phyloP scores from a whole-genome alignment of 192 early-diverging fungal species.

The Gryganskiella cystojenkinii region DNA sequence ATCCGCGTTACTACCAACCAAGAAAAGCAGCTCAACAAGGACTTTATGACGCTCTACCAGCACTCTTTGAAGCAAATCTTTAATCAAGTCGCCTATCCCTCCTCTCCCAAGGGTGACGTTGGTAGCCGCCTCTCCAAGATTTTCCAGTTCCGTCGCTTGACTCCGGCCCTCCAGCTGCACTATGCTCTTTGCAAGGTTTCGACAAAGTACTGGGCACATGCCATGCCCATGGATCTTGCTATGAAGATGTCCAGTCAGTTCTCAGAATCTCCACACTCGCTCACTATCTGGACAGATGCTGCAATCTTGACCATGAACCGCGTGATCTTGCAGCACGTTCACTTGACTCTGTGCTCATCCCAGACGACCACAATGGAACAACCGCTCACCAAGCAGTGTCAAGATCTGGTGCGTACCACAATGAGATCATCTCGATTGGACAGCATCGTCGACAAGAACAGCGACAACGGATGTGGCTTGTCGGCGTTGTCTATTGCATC shows the following conservation, averaged over 20 bases:
- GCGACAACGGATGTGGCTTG: too few relatives aligned
- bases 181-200: constrained; percentile 33
- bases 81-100: not conserved
- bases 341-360: constrained; percentile 24
- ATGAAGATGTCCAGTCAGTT: constrained; percentile 10
- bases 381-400: not conserved
- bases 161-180: constrained; percentile 31
- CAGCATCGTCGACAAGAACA: constrained; percentile 4
- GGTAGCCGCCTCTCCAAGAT: not conserved
- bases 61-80: constrained; percentile 22
- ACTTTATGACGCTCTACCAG: constrained; percentile 19
- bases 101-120: not conserved
- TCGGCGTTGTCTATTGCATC: not conserved
- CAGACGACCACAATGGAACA: constrained; percentile 10
- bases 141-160: constrained; percentile 19
- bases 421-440: constrained; percentile 35
- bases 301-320: constrained; percentile 26
- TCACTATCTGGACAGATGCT: constrained; percentile 31
- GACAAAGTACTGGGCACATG: constrained; percentile 29
- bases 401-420: constrained; percentile 24
- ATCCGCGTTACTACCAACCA: constrained; percentile 37
- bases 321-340: constrained; percentile 41
- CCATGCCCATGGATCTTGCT: constrained; percentile 16
- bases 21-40: constrained; percentile 49
- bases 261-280: too few relatives aligned